phyloP scores from a whole-genome alignment of 352 stramenopile species.

The Phytophthora pluvialis region DNA sequence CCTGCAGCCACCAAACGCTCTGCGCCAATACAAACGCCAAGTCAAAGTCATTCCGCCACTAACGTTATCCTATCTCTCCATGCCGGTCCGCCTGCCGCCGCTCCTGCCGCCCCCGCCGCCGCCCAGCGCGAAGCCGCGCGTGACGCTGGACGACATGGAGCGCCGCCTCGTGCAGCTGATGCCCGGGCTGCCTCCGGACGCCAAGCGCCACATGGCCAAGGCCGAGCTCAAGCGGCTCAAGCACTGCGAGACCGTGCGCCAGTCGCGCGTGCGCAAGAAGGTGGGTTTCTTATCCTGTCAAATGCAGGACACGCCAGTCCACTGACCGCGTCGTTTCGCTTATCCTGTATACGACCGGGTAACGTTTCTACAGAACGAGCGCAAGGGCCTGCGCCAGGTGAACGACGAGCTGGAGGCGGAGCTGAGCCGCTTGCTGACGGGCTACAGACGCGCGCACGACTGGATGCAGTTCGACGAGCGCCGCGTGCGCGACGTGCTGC shows the following conservation, averaged over 20 bases:
- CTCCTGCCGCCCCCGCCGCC: slow-evolving; percentile 11
- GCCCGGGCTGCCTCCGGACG: slow-evolving; percentile 47
- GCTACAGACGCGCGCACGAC: slow-evolving; percentile 48
- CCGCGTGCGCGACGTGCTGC: slow-evolving; percentile 50
- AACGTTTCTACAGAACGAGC: slow-evolving; percentile 39
- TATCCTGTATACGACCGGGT: not conserved
- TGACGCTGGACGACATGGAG: slow-evolving; percentile 74
- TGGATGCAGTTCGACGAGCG: slow-evolving; percentile 65
- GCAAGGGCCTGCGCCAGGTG: slow-evolving; percentile 59
- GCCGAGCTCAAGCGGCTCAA: slow-evolving; percentile 79
- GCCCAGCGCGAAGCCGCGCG: slow-evolving; percentile 9
- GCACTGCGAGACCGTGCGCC: slow-evolving; percentile 79
- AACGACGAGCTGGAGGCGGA: slow-evolving; percentile 65
- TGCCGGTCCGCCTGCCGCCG: slow-evolving; percentile 9
- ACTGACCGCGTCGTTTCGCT: not conserved
- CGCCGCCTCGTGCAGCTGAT: slow-evolving; percentile 52
- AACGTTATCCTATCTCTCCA: not conserved
- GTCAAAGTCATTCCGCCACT: not conserved
- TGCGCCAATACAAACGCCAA: not conserved
- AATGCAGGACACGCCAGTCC: too few relatives aligned
- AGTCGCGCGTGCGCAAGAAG: slow-evolving; percentile 84
- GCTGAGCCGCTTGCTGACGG: slow-evolving; percentile 42
- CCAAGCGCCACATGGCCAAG: slow-evolving; percentile 61
- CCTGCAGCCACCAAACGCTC: not conserved
- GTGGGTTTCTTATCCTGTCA: slow-evolving; percentile 12